Percentiles rank a stretch among this genome's conserved stretches.
Conservation (phyloP, 116 monocot species). For the Dioscorea cayenensis region DNA sequence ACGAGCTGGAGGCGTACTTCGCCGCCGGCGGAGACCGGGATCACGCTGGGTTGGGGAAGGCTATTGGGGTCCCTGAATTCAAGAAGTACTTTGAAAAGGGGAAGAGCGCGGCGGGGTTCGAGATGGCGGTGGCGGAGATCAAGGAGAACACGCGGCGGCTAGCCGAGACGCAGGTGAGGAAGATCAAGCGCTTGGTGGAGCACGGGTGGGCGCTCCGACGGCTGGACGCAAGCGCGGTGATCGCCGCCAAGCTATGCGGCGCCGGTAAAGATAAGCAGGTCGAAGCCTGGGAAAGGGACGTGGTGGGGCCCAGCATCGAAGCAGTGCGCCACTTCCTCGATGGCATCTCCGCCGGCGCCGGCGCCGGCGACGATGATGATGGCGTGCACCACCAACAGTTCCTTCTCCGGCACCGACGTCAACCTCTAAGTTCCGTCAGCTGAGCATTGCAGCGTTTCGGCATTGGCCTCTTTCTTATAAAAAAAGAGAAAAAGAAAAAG, state of each 20-base stretch:
- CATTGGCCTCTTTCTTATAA: background rate
- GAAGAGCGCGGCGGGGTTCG: conserved; percentile 4
- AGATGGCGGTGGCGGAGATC: conserved; percentile 26
- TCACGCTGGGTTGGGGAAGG: conserved; percentile 40
- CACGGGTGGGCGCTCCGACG: conserved; percentile 35
- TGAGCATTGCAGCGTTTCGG: background rate
- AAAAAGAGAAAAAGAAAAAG: background rate
- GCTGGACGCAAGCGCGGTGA: conserved; percentile 51
- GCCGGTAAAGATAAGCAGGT: conserved; percentile 4
- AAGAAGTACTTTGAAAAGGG: conserved; percentile 19
- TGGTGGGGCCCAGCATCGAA: conserved; percentile 28
- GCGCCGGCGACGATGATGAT: conserved; percentile 12
- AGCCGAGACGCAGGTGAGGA: conserved; percentile 45
- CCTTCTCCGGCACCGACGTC: background rate
- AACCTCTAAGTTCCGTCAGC: background rate
- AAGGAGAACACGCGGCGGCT: conserved; percentile 48
- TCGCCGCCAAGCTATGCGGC: conserved; percentile 30
- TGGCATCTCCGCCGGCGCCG: conserved; percentile 2
- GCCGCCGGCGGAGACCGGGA: background rate
- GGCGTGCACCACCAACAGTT: background rate
- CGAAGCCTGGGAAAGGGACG: conserved; percentile 50
- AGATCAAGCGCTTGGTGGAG: conserved; percentile 40
- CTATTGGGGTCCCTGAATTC: conserved; percentile 74
- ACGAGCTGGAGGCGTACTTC: conserved; percentile 50
- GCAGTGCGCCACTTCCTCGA: conserved; percentile 18